These are phyloP conservation scores for Kingdonia uniflora DNA, from an alignment of 164 flowering plant genomes.

Conservation along the genomic window DNA sequence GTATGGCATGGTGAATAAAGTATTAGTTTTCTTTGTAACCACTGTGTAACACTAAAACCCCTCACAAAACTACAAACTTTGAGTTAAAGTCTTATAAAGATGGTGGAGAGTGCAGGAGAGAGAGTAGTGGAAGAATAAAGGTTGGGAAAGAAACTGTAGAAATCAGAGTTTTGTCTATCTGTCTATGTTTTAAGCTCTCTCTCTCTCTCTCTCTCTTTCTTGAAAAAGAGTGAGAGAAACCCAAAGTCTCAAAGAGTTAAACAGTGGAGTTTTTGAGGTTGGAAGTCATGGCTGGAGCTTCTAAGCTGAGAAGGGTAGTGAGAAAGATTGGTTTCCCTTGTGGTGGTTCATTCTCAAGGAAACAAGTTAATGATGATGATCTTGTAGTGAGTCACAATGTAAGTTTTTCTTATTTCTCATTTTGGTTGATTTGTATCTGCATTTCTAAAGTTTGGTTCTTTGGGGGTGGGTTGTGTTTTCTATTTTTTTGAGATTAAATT, in stretches of 20 bases:
- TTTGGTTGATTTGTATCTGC: no score
- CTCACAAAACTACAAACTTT: no score
- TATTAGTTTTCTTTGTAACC: neutral
- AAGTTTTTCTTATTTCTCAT: no score
- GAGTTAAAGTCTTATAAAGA: neutral
- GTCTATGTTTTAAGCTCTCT: no score
- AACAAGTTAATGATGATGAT: constrained; percentile 12
- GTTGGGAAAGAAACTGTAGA: constrained; percentile 6
- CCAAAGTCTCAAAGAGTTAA: neutral
- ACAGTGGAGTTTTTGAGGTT: neutral
- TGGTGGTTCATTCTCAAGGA: constrained; percentile 14
- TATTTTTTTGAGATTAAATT: neutral
- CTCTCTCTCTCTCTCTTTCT: neutral
- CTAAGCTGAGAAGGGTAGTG: constrained; percentile 17
- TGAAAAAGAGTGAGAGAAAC: neutral
- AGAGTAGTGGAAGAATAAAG: constrained; percentile 6
- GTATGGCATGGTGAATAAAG: neutral
- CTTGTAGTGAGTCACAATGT: constrained; percentile 7
- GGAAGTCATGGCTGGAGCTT: constrained; percentile 14
- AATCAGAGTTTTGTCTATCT: constrained; percentile 9
- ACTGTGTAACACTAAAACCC: no score
- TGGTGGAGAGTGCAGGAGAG: neutral
- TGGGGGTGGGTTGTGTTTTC: neutral
- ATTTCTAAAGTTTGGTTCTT: neutral
- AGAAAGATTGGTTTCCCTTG: constrained; percentile 21